Base-by-base conservation (phyloP, 352 stramenopile species). In the Phytophthora melonis region DNA sequence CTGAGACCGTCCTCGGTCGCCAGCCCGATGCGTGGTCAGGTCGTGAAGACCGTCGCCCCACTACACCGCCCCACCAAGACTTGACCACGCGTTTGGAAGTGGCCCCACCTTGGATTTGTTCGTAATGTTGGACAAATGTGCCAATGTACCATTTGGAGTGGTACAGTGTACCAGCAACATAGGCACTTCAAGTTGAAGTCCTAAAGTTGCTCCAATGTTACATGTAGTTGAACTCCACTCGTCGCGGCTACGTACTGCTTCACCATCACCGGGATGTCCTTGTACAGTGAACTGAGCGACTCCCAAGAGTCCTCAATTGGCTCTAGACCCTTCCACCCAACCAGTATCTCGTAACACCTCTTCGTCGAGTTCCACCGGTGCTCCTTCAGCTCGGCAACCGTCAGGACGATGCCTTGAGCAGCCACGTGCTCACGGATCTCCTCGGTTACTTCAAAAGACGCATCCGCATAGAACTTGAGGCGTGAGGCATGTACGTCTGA, bases 391-490 rank as follows among this genome's bases (percentile, higher is more conserved):
- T 56, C 58, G 14, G 52, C 53, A 19, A 81, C 66, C 7, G 45
- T 36, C 3, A 81, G 36, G 13, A 73, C 9, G 4, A 72, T 73
- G 18, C 60, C 70, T 61, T 81, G 74, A 23, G 66, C 58, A 45
- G 36, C 41, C 3, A 80, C 58, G 27, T 77, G 65, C 43, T 76
- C 63, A 3, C 45, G 21, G 2, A 78, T 23, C 50, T 81, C 70
- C 43, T 81, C 54, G 18, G 73, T 76, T 10, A 77, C 52, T 21
- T 80, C 25, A 1, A 43, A 79, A 18, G 50, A 39, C 5, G 18
- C 45, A 54, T 81, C 66, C 14, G 62, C 55, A n/a, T 81, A 80
- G 19, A 78, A 70, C 58, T 81, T 84, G 1, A 82, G 27, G n/a
- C 64, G 56, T n/a, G 68, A 79, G 1, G 58, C 11, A 49, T 82